Conservation (phyloP, 2,329 filamentous ascomycete species). For the Pezicula rhizophila region DNA sequence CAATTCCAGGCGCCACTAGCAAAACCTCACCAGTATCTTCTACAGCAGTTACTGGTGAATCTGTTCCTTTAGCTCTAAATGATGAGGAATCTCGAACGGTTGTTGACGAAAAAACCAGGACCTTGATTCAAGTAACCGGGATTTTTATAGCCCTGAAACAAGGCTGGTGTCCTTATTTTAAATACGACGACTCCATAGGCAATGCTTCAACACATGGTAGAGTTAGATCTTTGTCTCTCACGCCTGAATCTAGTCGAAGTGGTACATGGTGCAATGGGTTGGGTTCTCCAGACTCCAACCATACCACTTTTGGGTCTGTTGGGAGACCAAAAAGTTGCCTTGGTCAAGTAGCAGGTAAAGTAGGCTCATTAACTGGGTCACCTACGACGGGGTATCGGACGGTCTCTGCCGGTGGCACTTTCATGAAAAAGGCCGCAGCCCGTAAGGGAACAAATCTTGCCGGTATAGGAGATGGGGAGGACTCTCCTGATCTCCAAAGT, state of each 20-base stretch:
- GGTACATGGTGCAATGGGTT: constrained; percentile 4
- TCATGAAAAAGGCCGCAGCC: constrained; percentile 32
- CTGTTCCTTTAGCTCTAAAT: constrained; percentile 9
- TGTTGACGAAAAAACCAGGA: constrained; percentile 39
- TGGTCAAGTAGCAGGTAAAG: too few species aligned
- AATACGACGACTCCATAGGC: constrained; percentile 25
- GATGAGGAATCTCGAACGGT: constrained; percentile 18
- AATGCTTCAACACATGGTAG: constrained; percentile 8
- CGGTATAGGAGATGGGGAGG: constrained; percentile 20
- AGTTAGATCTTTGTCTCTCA: constrained; percentile 20
- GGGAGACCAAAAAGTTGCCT: neutral
- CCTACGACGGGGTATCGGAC: neutral
- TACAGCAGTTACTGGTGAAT: constrained; percentile 8
- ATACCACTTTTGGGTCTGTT: neutral
- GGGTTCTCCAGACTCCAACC: neutral
- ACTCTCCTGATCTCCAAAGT: constrained; percentile 1
- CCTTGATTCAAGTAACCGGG: constrained; percentile 45
- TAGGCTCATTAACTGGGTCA: too few species aligned
- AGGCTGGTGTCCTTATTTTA: constrained; percentile 35
- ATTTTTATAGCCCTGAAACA: constrained; percentile 45
- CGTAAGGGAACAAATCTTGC: constrained; percentile 14
- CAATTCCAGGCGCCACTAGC: constrained; percentile 44
- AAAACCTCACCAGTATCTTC: constrained; percentile 33
- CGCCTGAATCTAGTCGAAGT: constrained; percentile 14
- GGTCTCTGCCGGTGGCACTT: constrained; percentile 39